These are phyloP conservation scores for Penicillium italicum DNA, from an alignment of 2,329 filamentous ascomycete species.

Conservation along the genomic window DNA sequence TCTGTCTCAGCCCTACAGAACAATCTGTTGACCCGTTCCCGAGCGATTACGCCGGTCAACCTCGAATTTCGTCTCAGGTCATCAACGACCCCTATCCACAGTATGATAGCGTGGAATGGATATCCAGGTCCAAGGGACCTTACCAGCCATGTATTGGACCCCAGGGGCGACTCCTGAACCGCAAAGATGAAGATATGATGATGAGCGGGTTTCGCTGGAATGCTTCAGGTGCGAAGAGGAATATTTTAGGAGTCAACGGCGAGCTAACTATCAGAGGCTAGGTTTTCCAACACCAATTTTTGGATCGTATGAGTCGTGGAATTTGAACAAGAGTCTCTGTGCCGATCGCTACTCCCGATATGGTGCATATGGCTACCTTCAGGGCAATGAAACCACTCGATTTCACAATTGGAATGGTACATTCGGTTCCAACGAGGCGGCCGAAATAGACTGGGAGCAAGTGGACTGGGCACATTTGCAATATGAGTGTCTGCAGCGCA, in stretches of 20 bases:
- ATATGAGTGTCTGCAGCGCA: slow-evolving; percentile 60
- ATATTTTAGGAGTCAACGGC: background rate
- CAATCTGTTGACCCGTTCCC: background rate
- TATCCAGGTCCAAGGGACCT: background rate
- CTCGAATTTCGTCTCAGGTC: background rate
- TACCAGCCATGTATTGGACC: slow-evolving; percentile 10
- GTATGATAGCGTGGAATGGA: slow-evolving; percentile 6
- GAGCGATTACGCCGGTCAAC: background rate
- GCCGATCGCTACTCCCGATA: slow-evolving; percentile 12
- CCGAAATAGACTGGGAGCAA: slow-evolving; percentile 51
- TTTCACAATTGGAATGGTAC: background rate
- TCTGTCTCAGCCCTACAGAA: slow-evolving; percentile 1
- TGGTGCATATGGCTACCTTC: slow-evolving; percentile 10
- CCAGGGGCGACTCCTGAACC: background rate
- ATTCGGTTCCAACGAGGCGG: slow-evolving; percentile 10
- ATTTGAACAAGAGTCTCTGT: slow-evolving; percentile 7
- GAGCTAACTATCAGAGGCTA: background rate
- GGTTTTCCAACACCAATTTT: slow-evolving; percentile 13
- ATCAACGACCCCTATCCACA: slow-evolving; percentile 12
- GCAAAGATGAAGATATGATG: slow-evolving; percentile 6
- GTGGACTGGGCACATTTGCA: slow-evolving; percentile 70
- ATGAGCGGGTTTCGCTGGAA: slow-evolving; percentile 11
- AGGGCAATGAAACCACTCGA: background rate
- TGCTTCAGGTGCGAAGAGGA: slow-evolving; percentile 1
- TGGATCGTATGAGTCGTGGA: slow-evolving; percentile 14